These are phyloP conservation scores for Fusarium burgessii DNA, from an alignment of 2,329 filamentous ascomycete species.

Conservation along the genomic window DNA sequence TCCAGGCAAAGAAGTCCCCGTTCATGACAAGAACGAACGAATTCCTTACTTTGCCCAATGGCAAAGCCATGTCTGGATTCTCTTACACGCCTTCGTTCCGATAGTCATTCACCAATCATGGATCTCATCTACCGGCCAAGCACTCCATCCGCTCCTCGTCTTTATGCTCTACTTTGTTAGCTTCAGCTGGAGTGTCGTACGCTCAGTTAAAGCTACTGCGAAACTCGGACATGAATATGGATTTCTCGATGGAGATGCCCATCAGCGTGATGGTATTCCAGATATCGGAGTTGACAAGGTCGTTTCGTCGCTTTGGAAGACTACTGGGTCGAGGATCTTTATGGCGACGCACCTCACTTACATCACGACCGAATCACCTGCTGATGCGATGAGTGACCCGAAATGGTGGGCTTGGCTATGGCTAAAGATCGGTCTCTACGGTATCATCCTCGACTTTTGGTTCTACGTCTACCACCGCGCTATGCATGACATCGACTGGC, in stretches of 20 bases:
- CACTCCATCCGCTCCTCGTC: background rate
- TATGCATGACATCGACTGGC: slow-evolving; percentile 30
- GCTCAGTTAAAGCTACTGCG: background rate
- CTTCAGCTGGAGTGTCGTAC: background rate
- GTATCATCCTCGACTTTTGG: slow-evolving; percentile 34
- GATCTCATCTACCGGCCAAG: background rate
- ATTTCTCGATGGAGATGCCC: slow-evolving; percentile 18
- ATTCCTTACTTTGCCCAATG: background rate
- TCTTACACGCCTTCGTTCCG: background rate
- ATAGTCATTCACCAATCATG: background rate
- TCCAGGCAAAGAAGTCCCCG: background rate
- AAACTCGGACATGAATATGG: slow-evolving; percentile 14
- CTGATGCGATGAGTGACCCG: background rate
- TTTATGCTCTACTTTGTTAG: background rate
- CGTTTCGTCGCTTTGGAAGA: slow-evolving; percentile 18
- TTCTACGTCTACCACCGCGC: slow-evolving; percentile 34
- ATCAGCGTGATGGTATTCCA: slow-evolving; percentile 25
- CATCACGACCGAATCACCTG: slow-evolving; percentile 7
- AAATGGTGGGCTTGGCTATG: slow-evolving; percentile 15
- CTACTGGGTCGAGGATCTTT: background rate
- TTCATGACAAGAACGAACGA: background rate
- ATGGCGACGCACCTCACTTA: slow-evolving; percentile 6
- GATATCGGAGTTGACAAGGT: slow-evolving; percentile 30
- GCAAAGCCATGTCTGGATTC: background rate
- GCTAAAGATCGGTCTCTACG: slow-evolving; percentile 27